Evolutionary conservation across 2,329 filamentous ascomycete species (phyloP), one percentile per base, ranked within the genome.

Genomic region (Ophiosphaerella herpotricha): DNA sequence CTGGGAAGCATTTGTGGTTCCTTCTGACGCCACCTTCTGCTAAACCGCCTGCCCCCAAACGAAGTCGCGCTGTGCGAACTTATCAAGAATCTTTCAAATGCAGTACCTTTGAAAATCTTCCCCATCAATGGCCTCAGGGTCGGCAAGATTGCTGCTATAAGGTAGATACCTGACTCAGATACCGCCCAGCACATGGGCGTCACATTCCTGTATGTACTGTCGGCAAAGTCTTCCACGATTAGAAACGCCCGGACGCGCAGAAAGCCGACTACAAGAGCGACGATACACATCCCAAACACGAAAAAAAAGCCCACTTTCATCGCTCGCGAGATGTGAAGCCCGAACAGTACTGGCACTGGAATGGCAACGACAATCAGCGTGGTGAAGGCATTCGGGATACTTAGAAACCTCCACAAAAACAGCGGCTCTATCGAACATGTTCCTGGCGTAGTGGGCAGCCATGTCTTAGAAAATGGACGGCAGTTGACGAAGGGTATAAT

Each of bases 401-500:
- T 43, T 8, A 62, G 24, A 43, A 55, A 65, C 9, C 58, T 52
- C 62, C 62, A 65, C 7, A 65, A 42, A 2, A 24, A 26, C 1
- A 60, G 43, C 2, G 18, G 43, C 5, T 46, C 18, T 16, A 63
- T 55, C 6, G 55, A 43, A 43, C 62, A 65, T 2, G 11, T 31
- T 7, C 54, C 55, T 5, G 39, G 16, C 2, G 7, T 36, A 9
- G 16, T 16, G 5, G 46, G 39, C 3, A 50, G 43, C 61, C 60
- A 65, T 11, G 41, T 60, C 1, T 54, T 39, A 16, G 44, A 31
- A 39, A 65, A 62, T n/a, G 62, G 62, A 18, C 50, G 55, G 49
- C 62, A 63, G 35, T 65, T 65, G 18, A 44, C 44, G 36, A 65
- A 58, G 4, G 62, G 62, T 29, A 63, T 59, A 12, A 65, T 31